Evolutionary conservation across 768 basidiomycete genomes (phyloP), one percentile per base, ranked within the genome.

Genomic region (Rhizopogon vinicolor): DNA sequence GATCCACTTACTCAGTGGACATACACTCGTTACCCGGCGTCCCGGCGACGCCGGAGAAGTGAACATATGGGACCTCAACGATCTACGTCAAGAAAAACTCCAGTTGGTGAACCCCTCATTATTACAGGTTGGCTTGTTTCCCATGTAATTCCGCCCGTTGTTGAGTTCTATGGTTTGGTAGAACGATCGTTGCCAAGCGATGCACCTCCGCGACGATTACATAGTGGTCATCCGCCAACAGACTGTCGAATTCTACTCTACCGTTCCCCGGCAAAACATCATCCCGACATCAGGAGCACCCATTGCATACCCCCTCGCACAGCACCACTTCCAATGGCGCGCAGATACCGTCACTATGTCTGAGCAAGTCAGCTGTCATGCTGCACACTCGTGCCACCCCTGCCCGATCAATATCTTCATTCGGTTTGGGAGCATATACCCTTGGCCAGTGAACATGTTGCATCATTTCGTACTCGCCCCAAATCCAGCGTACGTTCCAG

Each of bases 361-460:
- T 43, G 60, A 68, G 2, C 74, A 76, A 56, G 66, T 63, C 13
- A 60, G 62, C 48, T 63, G 62, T 41, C 56, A 64, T 14, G 58
- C 57, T 49, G 46, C 54, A 16, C 52, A 37, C 33, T 45, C 54
- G 13, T 57, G 51, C 12, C 44, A 25, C 16, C 65, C 63, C 44
- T 65, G 69, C 1, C 69, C 73, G 0, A 72, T 88, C 53, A 77
- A 77, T 58, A 66, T 87, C 16, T 72, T 84, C 42, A 63, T 87
- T 18, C 83, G 87, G 14, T 88, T 82, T 61, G 78, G 76, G 12
- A 83, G 79, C 63, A 73, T 71, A 52, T 81, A 78, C 56, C 85
- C 85, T 3, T 87, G 86, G 86, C 84, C 86, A 0, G 78, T 83
- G 58, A 87, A 89, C 65, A 68, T 83, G 25, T 73, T 88, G n/a